These are phyloP conservation scores for Plasmodium inui DNA, from an alignment of 169 alveolate species.

Conservation along the genomic window DNA sequence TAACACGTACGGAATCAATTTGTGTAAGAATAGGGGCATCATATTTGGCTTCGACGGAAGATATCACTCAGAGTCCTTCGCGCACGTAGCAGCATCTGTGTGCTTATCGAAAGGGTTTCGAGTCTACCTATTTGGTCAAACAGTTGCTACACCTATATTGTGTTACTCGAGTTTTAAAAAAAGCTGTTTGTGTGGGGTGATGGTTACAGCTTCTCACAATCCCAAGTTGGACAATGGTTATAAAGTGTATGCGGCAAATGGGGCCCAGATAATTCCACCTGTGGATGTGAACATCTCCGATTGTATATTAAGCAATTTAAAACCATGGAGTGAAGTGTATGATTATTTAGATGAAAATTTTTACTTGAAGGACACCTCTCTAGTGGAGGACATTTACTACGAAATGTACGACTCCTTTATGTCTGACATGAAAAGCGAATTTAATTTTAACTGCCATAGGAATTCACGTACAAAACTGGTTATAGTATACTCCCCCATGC, in stretches of 20 bases:
- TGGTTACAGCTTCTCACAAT: constrained; percentile 91
- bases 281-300: constrained; percentile 80
- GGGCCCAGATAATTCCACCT: constrained; percentile 88
- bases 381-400: constrained; percentile 79
- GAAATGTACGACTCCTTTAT: constrained; percentile 77
- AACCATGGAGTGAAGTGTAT: constrained; percentile 76
- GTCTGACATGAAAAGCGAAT: constrained; percentile 76
- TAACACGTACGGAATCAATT: constrained; percentile 79
- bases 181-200: constrained; percentile 84
- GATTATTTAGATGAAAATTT: constrained; percentile 74
- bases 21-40: constrained; percentile 82
- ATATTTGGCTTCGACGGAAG: constrained; percentile 89
- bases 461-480: constrained; percentile 76
- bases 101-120: constrained; percentile 83
- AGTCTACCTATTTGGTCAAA: constrained; percentile 80
- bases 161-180: constrained; percentile 82
- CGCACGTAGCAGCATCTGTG: constrained; percentile 89
- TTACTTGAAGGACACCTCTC: constrained; percentile 76
- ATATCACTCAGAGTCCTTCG: constrained; percentile 86
- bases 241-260: constrained; percentile 87
- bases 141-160: constrained; percentile 87
- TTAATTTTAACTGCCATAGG: constrained; percentile 72
- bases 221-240: constrained; percentile 90
- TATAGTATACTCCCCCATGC: constrained; percentile 90
- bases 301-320: constrained; percentile 80